A percentile compares a stretch with the other conserved stretches of the same genome.
phyloP scores from a whole-genome alignment of 148 eudicot genomes.

The Amaranthus hypochondriacus region DNA sequence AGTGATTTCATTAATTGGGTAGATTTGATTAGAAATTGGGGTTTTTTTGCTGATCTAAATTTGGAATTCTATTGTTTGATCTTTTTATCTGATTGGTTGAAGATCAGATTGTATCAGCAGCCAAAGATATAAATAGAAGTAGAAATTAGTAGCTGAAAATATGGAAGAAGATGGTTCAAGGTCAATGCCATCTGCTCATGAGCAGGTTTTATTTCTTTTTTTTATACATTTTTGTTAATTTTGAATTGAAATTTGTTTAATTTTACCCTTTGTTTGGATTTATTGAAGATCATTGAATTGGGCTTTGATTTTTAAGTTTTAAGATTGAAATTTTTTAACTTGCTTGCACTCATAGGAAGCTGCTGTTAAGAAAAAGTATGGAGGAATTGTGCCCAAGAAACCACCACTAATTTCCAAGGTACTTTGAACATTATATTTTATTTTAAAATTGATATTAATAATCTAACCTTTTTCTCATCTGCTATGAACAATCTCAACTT shows the following conservation, averaged over 20 bases:
- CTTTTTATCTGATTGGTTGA: slow-evolving; percentile 18
- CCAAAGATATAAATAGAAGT: slow-evolving; percentile 38
- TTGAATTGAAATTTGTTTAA: neutral
- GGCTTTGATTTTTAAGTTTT: neutral
- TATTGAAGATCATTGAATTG: slow-evolving; percentile 2
- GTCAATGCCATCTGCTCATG: slow-evolving; percentile 53
- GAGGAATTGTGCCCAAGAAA: slow-evolving; percentile 87
- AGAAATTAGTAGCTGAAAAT: slow-evolving; percentile 27
- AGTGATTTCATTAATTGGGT: neutral
- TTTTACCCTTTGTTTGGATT: neutral
- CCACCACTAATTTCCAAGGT: slow-evolving; percentile 98
- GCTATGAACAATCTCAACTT: no score
- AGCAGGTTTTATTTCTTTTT: slow-evolving; percentile 44
- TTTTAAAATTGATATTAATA: no score
- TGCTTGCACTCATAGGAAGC: slow-evolving; percentile 50
- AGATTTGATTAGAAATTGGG: neutral
- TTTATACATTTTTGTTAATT: neutral
- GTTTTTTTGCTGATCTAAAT: neutral
- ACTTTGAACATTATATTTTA: slow-evolving; percentile 4
- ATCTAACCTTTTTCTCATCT: no score
- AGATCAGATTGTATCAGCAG: slow-evolving; percentile 45
- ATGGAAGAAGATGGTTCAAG: slow-evolving; percentile 42
- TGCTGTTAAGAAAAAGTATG: slow-evolving; percentile 77
- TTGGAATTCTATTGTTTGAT: slow-evolving; percentile 10
- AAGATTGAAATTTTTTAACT: neutral